phyloP scores from a whole-genome alignment of 2,329 filamentous ascomycete genomes.

The Aureobasidium leucospermi region DNA sequence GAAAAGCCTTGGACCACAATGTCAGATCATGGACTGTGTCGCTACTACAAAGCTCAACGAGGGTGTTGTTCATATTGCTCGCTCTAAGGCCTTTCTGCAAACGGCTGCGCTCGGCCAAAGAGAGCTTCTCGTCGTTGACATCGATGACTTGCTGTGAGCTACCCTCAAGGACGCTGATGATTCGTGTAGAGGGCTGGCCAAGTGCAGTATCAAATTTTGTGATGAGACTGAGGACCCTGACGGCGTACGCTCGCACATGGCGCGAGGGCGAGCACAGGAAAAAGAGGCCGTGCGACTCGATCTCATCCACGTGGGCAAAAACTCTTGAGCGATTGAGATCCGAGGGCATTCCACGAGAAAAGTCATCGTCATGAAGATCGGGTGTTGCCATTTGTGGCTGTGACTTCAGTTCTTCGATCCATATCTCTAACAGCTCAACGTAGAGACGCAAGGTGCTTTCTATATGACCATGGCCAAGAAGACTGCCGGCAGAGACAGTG shows the following conservation, averaged over 20 bases:
- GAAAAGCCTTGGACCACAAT: constrained; percentile 96
- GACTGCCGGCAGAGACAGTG: constrained; percentile 95
- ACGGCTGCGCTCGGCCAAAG: constrained; percentile 84
- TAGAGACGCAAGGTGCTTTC: constrained; percentile 90
- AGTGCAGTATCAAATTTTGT: constrained; percentile 89
- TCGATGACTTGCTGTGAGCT: constrained; percentile 84
- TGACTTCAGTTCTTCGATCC: constrained; percentile 82
- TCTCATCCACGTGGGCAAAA: constrained; percentile 89
- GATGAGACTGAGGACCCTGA: constrained; percentile 85
- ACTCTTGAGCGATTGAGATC: constrained; percentile 67
- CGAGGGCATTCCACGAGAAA: constrained; percentile 36
- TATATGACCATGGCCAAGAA: constrained; percentile 89
- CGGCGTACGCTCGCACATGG: constrained; percentile 79
- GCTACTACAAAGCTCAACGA: constrained; percentile 92
- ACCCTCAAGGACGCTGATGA: constrained; percentile 88
- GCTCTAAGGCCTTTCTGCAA: constrained; percentile 84
- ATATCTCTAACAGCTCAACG: constrained; percentile 87
- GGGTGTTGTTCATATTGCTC: constrained; percentile 72
- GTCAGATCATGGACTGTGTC: constrained; percentile 92
- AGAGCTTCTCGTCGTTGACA: constrained; percentile 84
- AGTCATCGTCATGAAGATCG: constrained; percentile 58
- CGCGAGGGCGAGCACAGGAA: constrained; percentile 95
- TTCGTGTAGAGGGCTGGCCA: constrained; percentile 64
- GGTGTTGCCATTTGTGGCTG: constrained; percentile 63
- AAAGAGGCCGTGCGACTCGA: constrained; percentile 93